These are phyloP conservation scores for Malus hybrid DNA, from an alignment of 331 rosid species.

Conservation along the genomic window DNA sequence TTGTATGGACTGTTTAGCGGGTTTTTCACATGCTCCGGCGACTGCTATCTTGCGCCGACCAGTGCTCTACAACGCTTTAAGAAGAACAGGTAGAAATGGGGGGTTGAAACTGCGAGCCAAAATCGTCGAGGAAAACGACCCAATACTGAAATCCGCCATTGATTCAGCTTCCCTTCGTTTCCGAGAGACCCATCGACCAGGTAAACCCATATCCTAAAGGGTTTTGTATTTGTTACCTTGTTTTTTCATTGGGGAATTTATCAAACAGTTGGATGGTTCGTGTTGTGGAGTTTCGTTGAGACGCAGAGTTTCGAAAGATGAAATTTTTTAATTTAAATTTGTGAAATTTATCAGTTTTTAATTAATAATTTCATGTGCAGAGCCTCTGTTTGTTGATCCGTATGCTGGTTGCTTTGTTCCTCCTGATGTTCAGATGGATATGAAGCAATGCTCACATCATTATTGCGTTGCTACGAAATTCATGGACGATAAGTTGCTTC, in stretches of 20 bases:
- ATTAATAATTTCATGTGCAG: conserved; percentile 34
- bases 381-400: conserved; percentile 69
- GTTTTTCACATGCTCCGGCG: conserved; percentile 21
- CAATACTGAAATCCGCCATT: conserved; percentile 44
- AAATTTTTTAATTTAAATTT: neutral
- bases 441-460: conserved; percentile 37
- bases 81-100: conserved; percentile 11
- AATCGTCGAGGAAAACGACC: conserved; percentile 38
- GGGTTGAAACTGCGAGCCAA: conserved; percentile 36
- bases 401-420: conserved; percentile 66
- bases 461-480: conserved; percentile 66
- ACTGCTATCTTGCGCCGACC: conserved; percentile 13
- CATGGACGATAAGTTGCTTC: conserved; percentile 63
- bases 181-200: conserved; percentile 57
- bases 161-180: conserved; percentile 65
- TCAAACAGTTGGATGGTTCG: conserved; percentile 20
- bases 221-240: neutral
- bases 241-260: conserved; percentile 22
- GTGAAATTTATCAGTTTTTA: neutral
- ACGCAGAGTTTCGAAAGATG: neutral
- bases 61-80: neutral
- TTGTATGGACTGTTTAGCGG: conserved; percentile 23
- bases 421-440: conserved; percentile 33
- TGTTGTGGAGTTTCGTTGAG: neutral
- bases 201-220: conserved; percentile 10